These are phyloP conservation scores for Globisporangium iwayamae DNA, from an alignment of 352 stramenopile genomes.

Conservation along the genomic window DNA sequence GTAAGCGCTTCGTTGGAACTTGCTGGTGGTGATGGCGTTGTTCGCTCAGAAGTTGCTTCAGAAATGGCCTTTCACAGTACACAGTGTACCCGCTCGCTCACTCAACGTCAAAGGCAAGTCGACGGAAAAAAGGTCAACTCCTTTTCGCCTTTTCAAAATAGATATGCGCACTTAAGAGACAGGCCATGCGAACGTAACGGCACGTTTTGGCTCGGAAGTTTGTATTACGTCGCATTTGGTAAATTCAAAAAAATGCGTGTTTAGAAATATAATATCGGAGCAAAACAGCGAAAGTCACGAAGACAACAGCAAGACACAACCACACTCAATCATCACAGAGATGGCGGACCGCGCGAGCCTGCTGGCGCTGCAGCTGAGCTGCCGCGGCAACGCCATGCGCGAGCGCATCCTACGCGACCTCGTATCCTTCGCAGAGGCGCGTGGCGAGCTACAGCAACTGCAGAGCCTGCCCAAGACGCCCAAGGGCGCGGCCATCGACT, in stretches of 20 bases:
- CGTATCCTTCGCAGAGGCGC: conserved; percentile 49
- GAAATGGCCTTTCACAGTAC: not conserved
- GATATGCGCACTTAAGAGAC: too few species aligned
- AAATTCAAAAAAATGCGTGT: not conserved
- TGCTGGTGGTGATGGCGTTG: not conserved
- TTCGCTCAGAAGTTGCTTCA: not conserved
- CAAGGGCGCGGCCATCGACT: conserved; percentile 56
- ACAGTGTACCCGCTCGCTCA: not conserved
- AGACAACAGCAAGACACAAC: too few species aligned
- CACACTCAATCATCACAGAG: not conserved
- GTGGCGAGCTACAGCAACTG: conserved; percentile 39
- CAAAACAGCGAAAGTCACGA: too few species aligned
- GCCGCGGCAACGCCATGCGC: conserved; percentile 49
- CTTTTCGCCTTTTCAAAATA: too few species aligned
- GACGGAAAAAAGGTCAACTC: too few species aligned
- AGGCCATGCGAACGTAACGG: too few species aligned
- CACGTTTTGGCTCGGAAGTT: not conserved
- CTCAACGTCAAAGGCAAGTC: not conserved
- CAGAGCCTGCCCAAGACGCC: conserved; percentile 52
- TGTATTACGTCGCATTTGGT: not conserved
- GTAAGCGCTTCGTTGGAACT: not conserved
- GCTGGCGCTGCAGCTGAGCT: conserved; percentile 66
- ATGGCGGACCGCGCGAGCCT: conserved; percentile 35
- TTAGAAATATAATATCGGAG: too few species aligned
- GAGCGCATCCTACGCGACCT: conserved; percentile 59